Evolutionary conservation across 2,329 filamentous ascomycete genomes (phyloP), one percentile per base, ranked within the genome.

Genomic region (Trichoderma brevicompactum): DNA sequence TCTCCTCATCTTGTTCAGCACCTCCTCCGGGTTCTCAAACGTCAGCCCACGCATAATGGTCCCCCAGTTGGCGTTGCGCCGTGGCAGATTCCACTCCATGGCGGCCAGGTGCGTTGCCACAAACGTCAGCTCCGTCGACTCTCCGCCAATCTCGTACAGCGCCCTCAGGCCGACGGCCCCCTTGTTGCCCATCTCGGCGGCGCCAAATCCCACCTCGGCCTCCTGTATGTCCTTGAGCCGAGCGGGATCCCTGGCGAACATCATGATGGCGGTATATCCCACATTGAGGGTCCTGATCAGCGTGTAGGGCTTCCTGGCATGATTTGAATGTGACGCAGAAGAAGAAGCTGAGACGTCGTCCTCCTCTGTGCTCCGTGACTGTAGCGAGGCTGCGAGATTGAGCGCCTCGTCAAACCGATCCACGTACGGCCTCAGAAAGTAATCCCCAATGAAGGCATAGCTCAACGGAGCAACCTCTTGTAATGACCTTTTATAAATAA

Each of bases 181-280:
- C 78, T 99, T 99, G 77, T 97, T 97, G 15, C 93, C 95, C 90
- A 97, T 95, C 56, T 94, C 90, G 65, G 88, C 89, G 1, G 93
- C 77, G 0, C 95, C 95, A 55, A 97, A 90, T 0, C 95, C 94
- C 2, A 93, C 89, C 61, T 91, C 91, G 2, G 90, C 92, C n/a
- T 87, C 88, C 69, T 92, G 85, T n/a, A 95, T 80, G 72, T 85
- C 81, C 61, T 80, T 79, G 59, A 97, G 80, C 28, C 84, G 81
- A 8, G 83, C 77, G 0, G 85, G 81, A 48, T 89, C 83, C 65
- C 87, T 87, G 19, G 89, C 90, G 75, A 97, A 97, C 17, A 97
- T 83, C 82, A 98, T 87, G 58, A 98, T 86, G 28, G 86, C 93
- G 0, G 94, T 98, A 88, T 97, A 92, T 69, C 95, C 94, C 55